Base-by-base conservation (phyloP, 1,139 yeast species). In the Kodamaea alishanica region DNA sequence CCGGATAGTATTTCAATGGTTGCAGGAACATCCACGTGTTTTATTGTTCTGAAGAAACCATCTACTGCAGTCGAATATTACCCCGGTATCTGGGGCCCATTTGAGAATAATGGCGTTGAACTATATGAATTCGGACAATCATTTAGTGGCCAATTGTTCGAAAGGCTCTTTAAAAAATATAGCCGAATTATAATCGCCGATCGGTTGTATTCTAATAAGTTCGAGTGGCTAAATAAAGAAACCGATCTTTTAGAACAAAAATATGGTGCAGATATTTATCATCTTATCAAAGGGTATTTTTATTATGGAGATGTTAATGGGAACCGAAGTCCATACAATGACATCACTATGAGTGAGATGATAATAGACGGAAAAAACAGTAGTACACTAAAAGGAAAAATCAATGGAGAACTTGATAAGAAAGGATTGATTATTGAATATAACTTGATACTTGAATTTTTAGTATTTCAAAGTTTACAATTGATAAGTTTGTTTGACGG, bases 11-110 rank as follows among this genome's bases (percentile, higher is more conserved):
- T 77, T 12, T 63, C 76, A 2, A 69, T 77, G 74, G 71, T 77
- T 7, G 84, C 83, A 1, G 84, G 84, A 0, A 79, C 84, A 0
- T 77, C 82, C 5, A 77, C 83, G 0, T 79, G 84, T 45, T 77
- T 67, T 43, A 48, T 79, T 3, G 49, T 68, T 7, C 64, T 68
- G 1, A 54, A 60, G 3, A 37, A 39, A 1, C 25, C 32, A 1
- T 9, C 9, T 1, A 5, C 23, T 2, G 26, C 29, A 5, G 26
- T 28, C 11, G n/a, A 23, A 30, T 5, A 28, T 35, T 1, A 33
- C 2, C 54, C 61, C 0, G 82, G 82, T 0, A 56, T 77, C 4
- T 79, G 84, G 84, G 84, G 84, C 0, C 84, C 84, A 0, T 78
- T 70, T 48, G 28, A 51, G n/a, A 22, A 24, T 8, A 20, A 28